Evolutionary conservation across 352 stramenopile genomes (phyloP), one percentile per base, ranked within the genome.

Genomic region (Plasmopara viticola): DNA sequence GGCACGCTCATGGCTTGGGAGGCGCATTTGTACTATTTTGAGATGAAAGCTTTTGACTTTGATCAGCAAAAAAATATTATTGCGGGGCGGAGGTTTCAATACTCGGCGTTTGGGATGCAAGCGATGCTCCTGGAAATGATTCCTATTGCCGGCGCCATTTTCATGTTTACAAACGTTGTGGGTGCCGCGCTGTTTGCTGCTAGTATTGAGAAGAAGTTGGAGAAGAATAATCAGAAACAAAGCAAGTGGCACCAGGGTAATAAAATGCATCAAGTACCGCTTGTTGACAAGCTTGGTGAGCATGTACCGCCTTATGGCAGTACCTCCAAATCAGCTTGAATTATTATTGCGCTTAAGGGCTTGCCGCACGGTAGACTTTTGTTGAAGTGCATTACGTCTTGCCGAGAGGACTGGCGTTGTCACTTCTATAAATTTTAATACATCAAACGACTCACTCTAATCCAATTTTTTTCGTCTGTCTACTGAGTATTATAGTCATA

Each of bases 111-210:
- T 30, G 74, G 74, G 9, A 79, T 77, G 64, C 69, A 74, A 31
- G 66, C 63, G 9, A 58, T 83, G 60, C 73, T 78, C 15, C 49
- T 86, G 25, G 74, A 86, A 53, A 76, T 86, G 61, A 78, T 83
- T 14, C 74, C 74, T 2, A 60, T 77, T 48, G 49, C 72, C 8
- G 71, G 72, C 1, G 56, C 62, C 13, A 46, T 86, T 44, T 83
- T 86, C 44, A 61, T 79, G 34, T 78, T 86, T 52, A 86, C 74
- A 6, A 86, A 86, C 43, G 67, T 71, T 17, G 72, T 68, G 12
- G 69, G 67, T 28, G 71, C 74, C 0, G 74, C 74, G n/a, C 42
- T 83, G 18, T 86, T 83, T 43, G 74, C 74, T 18, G 70, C 62
- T 6, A 68, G 75, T 17, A 69, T 85, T 17, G 74, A 83, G 48